These are phyloP conservation scores for Aspergillus amoenus DNA, from an alignment of 2,329 filamentous ascomycete species.

Conservation along the genomic window DNA sequence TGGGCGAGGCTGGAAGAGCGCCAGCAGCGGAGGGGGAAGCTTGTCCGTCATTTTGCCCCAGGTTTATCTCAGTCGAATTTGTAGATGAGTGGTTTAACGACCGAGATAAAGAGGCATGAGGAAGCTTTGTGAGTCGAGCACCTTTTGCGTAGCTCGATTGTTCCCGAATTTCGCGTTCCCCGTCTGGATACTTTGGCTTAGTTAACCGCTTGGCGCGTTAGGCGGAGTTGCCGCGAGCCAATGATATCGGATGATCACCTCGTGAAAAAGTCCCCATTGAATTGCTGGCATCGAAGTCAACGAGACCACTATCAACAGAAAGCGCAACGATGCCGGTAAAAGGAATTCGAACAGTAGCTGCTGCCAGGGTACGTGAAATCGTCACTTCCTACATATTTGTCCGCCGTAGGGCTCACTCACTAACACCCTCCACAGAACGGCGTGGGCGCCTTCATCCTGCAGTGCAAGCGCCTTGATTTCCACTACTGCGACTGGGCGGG, in stretches of 20 bases:
- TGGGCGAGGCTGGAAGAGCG: constrained; percentile 92
- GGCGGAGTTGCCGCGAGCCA: constrained; percentile 26
- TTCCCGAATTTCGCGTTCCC: constrained; percentile 24
- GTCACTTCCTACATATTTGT: not conserved
- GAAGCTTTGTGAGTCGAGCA: not conserved
- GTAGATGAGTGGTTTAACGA: not conserved
- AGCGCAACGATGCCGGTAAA: constrained; percentile 44
- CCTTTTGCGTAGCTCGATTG: not conserved
- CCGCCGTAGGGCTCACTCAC: not conserved
- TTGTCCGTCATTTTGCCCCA: constrained; percentile 81
- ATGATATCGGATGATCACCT: constrained; percentile 19
- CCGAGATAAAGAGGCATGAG: constrained; percentile 4
- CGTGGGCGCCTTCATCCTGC: constrained; percentile 92
- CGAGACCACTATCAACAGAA: constrained; percentile 1
- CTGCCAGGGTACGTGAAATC: constrained; percentile 52
- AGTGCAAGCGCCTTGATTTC: constrained; percentile 94
- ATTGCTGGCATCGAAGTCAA: not conserved
- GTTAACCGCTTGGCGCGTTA: constrained; percentile 23
- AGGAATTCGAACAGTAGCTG: constrained; percentile 54
- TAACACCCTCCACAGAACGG: constrained; percentile 67
- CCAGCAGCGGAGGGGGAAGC: constrained; percentile 85
- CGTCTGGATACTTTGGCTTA: constrained; percentile 5
- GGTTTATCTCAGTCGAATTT: constrained; percentile 1
- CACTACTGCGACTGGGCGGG: constrained; percentile 97
- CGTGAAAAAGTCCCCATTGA: constrained; percentile 26